These are phyloP conservation scores for Exophiala oligosperma DNA, from an alignment of 2,329 filamentous ascomycete genomes.

Conservation along the genomic window DNA sequence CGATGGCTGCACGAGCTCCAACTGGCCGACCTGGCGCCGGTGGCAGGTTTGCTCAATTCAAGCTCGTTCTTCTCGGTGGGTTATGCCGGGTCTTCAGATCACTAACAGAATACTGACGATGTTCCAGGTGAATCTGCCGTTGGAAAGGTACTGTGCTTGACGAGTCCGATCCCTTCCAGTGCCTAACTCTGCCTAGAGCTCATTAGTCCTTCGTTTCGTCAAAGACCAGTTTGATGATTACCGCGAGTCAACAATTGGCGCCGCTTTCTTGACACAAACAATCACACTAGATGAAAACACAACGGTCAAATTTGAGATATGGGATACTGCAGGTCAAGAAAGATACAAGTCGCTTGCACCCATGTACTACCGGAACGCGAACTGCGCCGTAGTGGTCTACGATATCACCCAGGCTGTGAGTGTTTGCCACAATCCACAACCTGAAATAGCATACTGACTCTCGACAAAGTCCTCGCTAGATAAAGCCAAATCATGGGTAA, in stretches of 20 bases:
- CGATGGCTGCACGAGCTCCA: conserved; percentile 85
- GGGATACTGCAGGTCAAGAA: conserved; percentile 98
- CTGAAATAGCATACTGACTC: conserved; percentile 14
- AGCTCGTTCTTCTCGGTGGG: conserved; percentile 93
- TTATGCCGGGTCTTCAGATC: conserved; percentile 13
- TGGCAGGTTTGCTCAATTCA: conserved; percentile 92
- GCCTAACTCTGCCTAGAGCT: conserved; percentile 64
- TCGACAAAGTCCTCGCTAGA: conserved; percentile 79
- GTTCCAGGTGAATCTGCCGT: conserved; percentile 89
- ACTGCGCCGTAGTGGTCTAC: conserved; percentile 98
- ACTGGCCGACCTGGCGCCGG: conserved; percentile 62
- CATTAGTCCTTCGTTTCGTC: conserved; percentile 95
- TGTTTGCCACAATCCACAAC: conserved; percentile 1
- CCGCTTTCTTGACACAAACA: conserved; percentile 97
- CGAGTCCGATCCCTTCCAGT: conserved; percentile 9
- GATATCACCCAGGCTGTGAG: conserved; percentile 98
- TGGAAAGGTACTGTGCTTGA: conserved; percentile 70
- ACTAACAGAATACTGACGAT: conserved; percentile 38
- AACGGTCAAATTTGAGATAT: conserved; percentile 99
- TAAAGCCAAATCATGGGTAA: conserved; percentile 99
- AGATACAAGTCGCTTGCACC: conserved; percentile 97
- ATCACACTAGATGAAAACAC: conserved; percentile 97
- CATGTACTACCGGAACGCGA: conserved; percentile 99
- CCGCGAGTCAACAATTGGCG: conserved; percentile 96
- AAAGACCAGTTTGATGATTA: conserved; percentile 99